Conservation (phyloP, 2,329 filamentous ascomycete genomes). For the Colletotrichum coccodes region DNA sequence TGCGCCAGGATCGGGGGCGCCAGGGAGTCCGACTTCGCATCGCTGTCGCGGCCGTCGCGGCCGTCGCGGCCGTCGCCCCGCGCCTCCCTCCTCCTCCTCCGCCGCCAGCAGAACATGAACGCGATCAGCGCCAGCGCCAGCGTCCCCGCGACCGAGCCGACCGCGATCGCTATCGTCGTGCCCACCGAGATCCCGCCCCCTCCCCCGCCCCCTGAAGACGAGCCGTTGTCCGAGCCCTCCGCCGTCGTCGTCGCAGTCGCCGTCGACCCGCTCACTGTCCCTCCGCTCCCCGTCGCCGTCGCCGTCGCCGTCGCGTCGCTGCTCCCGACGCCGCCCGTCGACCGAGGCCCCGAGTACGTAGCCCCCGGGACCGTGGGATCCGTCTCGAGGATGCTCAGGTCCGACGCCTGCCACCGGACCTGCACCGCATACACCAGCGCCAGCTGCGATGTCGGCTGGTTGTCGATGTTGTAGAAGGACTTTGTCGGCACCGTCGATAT, state of each 20-base stretch:
- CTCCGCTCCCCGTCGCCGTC: background rate
- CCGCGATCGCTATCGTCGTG: constrained; percentile 21
- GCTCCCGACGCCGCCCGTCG: background rate
- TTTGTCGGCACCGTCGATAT: constrained; percentile 29
- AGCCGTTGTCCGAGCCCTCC: background rate
- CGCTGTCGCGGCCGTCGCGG: background rate
- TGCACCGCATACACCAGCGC: constrained; percentile 34
- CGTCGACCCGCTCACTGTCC: background rate
- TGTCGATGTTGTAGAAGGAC: constrained; percentile 7
- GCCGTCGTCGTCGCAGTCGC: background rate
- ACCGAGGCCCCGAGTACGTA: constrained; percentile 20
- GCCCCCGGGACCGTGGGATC: constrained; percentile 35
- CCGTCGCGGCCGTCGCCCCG: background rate
- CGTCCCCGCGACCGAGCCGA: constrained; percentile 20
- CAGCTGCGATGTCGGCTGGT: constrained; percentile 7
- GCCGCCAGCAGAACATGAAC: constrained; percentile 15
- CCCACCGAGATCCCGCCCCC: constrained; percentile 10
- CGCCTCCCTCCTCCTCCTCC: constrained; percentile 2
- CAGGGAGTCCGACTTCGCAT: background rate
- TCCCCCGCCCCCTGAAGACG: background rate
- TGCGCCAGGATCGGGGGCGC: constrained; percentile 14
- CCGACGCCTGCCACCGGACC: constrained; percentile 35
- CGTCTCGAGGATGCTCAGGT: constrained; percentile 34
- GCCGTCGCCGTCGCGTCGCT: background rate
- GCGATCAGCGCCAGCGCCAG: constrained; percentile 12